A percentile compares a stretch with the other conserved stretches of the same genome.
These are phyloP conservation scores for Incumbomyces delicatus DNA, from an alignment of 2,329 filamentous ascomycete species.

Conservation along the genomic window DNA sequence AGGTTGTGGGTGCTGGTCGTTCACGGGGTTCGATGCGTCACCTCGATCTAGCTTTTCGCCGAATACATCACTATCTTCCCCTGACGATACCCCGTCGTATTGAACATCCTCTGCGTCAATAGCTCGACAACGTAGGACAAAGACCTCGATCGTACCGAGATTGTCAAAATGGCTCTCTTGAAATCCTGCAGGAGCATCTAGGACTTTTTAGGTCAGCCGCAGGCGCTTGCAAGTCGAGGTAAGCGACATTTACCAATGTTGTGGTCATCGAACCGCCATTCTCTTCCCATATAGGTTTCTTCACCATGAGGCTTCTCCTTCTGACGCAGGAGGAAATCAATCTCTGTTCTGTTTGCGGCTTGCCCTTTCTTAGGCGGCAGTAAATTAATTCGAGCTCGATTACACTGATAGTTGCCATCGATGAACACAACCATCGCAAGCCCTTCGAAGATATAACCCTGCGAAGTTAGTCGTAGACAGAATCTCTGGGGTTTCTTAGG, in stretches of 20 bases:
- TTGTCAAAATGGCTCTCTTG: conserved; percentile 19
- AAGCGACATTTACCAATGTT: conserved; percentile 32
- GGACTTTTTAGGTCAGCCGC: conserved; percentile 10
- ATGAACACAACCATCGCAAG: conserved; percentile 48
- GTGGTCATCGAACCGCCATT: conserved; percentile 45
- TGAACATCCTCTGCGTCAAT: conserved; percentile 6
- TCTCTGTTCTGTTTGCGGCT: conserved; percentile 26
- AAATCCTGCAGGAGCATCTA: conserved; percentile 11
- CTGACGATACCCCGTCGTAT: conserved; percentile 12
- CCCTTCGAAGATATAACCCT: conserved; percentile 43
- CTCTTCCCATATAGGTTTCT: conserved; percentile 40
- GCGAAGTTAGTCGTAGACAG: conserved; percentile 39
- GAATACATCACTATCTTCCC: conserved; percentile 16
- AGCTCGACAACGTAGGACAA: conserved; percentile 23
- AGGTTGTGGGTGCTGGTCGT: neutral
- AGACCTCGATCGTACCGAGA: conserved; percentile 24
- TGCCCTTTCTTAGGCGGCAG: conserved; percentile 23
- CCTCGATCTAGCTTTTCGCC: conserved; percentile 10
- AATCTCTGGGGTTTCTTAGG: conserved; percentile 36
- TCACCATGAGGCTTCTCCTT: conserved; percentile 42
- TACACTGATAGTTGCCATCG: conserved; percentile 49
- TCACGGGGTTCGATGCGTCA: neutral
- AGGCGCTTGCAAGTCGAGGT: neutral
- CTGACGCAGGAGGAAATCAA: conserved; percentile 44
- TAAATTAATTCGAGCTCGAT: conserved; percentile 41